phyloP scores from a whole-genome alignment of 2,329 filamentous ascomycete species.

The Furcasterigmium sp. region DNA sequence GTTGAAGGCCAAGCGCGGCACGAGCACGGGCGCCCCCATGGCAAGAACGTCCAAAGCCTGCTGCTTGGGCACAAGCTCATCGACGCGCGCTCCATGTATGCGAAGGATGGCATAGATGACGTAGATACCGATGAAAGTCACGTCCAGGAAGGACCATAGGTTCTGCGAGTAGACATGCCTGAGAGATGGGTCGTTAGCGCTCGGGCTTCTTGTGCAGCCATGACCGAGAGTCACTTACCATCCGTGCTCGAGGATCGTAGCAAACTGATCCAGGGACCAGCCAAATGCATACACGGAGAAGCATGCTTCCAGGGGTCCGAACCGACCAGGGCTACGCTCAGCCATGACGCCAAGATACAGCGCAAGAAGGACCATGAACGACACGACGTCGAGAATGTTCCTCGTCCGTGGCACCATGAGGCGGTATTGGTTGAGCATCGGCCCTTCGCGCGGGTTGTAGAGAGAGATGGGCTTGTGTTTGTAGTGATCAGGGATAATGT shows the following conservation, averaged over 20 bases:
- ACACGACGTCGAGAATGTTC: slow-evolving; percentile 67
- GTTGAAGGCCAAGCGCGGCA: slow-evolving; percentile 78
- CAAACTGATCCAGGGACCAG: slow-evolving; percentile 74
- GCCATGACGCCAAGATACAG: slow-evolving; percentile 72
- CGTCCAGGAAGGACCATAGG: slow-evolving; percentile 81
- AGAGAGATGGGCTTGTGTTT: slow-evolving; percentile 77
- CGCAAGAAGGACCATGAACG: slow-evolving; percentile 64
- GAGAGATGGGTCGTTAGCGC: background rate
- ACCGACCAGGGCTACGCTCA: slow-evolving; percentile 51
- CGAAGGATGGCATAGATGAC: slow-evolving; percentile 63
- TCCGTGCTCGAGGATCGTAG: slow-evolving; percentile 70
- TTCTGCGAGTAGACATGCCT: slow-evolving; percentile 84
- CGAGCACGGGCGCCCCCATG: slow-evolving; percentile 70
- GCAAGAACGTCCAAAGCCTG: slow-evolving; percentile 76
- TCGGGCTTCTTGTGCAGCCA: background rate
- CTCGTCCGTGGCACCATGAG: slow-evolving; percentile 76
- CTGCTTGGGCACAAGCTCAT: slow-evolving; percentile 43
- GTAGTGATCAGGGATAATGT: slow-evolving; percentile 81
- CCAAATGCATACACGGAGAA: slow-evolving; percentile 73
- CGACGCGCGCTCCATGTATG: slow-evolving; percentile 54
- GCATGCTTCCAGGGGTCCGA: slow-evolving; percentile 55
- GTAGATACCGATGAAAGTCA: slow-evolving; percentile 71
- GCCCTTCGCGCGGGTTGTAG: slow-evolving; percentile 71
- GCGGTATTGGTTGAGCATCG: slow-evolving; percentile 78
- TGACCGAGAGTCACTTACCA: slow-evolving; percentile 34